Evolutionary conservation across 176 grass and related monocot species (phyloP).

Genomic region (bread wheat (Triticum aestivum)): DNA sequence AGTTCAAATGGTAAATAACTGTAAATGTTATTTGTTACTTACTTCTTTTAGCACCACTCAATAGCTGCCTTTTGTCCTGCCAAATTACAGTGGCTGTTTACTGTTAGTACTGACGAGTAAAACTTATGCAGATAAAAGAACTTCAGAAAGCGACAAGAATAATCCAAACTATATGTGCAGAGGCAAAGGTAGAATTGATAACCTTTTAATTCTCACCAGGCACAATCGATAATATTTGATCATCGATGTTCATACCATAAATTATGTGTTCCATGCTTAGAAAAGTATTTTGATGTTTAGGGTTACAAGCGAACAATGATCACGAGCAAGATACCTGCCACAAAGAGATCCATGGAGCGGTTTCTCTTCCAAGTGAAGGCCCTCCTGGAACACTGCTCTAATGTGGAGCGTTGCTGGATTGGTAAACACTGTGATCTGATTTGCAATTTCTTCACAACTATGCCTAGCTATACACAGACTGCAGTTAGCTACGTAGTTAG

Average conservation of each 20-base stretch:
- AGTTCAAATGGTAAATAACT: conserved; percentile 56
- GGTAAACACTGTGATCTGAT: conserved; percentile 35
- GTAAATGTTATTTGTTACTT: not conserved
- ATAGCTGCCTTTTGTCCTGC: conserved; percentile 2
- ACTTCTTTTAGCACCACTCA: conserved; percentile 21
- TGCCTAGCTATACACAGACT: not conserved
- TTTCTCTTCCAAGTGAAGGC: conserved; percentile 83
- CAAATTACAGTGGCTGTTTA: conserved; percentile 10
- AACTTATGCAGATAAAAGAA: conserved; percentile 56
- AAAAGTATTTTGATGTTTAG: conserved; percentile 25
- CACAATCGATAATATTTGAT: conserved; percentile 2
- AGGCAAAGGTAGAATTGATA: conserved; percentile 65
- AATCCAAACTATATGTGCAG: conserved; percentile 86
- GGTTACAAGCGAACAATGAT: conserved; percentile 80
- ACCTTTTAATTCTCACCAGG: conserved; percentile 16
- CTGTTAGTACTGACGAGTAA: conserved; percentile 19
- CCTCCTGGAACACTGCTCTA: conserved; percentile 65
- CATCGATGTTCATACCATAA: not conserved
- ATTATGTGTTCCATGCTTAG: not conserved
- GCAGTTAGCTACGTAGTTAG: not conserved
- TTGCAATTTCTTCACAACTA: not conserved
- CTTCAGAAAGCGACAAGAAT: conserved; percentile 82
- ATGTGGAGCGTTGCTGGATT: conserved; percentile 45
- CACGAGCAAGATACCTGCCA: conserved; percentile 76
- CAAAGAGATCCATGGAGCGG: conserved; percentile 78